Conservation (phyloP, 1,284 basidiomycete genomes). For the Lignosus rhinocerotis region DNA sequence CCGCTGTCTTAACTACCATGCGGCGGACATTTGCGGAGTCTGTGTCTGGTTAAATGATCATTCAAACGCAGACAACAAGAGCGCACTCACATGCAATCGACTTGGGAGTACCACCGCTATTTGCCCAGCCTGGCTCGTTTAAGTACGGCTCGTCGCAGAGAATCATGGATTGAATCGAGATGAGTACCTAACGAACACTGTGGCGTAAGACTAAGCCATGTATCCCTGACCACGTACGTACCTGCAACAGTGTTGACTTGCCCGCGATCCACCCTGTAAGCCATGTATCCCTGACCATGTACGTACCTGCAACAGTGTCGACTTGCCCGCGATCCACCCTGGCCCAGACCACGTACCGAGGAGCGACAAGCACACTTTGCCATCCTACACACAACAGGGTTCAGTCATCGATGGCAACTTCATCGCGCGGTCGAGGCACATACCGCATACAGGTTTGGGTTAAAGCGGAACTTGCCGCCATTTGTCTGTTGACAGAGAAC, state of each 20-base stretch:
- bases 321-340: slow-evolving; percentile 85
- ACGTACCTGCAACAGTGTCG: slow-evolving; percentile 61
- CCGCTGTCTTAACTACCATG: slow-evolving; percentile 86
- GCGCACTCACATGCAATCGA: slow-evolving; percentile 67
- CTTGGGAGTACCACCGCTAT: slow-evolving; percentile 64
- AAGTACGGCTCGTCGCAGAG: slow-evolving; percentile 86
- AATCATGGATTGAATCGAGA: slow-evolving; percentile 95
- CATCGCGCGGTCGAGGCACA: slow-evolving; percentile 29
- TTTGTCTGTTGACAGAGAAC: slow-evolving; percentile 60
- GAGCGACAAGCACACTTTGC: slow-evolving; percentile 88
- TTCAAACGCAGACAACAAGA: neutral
- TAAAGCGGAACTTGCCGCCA: slow-evolving; percentile 86
- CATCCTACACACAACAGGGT: slow-evolving; percentile 51
- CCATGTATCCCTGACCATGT: too few relatives aligned
- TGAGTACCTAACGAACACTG: slow-evolving; percentile 58
- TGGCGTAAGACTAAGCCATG: neutral
- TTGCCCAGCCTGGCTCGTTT: slow-evolving; percentile 89
- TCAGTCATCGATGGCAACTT: too few relatives aligned
- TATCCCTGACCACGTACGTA: slow-evolving; percentile 1
- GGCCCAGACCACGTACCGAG: slow-evolving; percentile 92
- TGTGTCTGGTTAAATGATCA: slow-evolving; percentile 31
- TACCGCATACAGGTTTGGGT: slow-evolving; percentile 88
- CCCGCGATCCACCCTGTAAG: slow-evolving; percentile 89
- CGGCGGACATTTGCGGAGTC: slow-evolving; percentile 85
- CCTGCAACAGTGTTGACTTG: slow-evolving; percentile 73